phyloP scores from a whole-genome alignment of 208 protist genomes.

The Hexamita inflata region DNA sequence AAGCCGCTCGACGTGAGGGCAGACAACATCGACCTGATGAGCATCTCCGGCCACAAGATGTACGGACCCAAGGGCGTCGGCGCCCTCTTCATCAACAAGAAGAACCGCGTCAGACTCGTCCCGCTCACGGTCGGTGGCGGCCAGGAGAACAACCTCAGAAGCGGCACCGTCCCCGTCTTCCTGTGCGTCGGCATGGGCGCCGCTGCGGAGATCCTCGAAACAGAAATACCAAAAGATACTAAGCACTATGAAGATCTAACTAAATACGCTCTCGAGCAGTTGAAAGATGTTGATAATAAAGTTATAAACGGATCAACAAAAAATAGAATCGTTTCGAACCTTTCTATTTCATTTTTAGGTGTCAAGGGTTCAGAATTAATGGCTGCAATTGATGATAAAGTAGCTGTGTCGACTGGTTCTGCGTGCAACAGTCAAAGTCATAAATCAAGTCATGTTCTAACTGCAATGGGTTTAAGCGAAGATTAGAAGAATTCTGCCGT shows the following conservation, averaged over 20 bases:
- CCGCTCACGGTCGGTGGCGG: slow-evolving; percentile 89
- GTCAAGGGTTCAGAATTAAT: slow-evolving; percentile 94
- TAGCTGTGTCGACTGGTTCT: slow-evolving; percentile 67
- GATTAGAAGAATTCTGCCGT: slow-evolving; percentile 8
- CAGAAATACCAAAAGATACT: slow-evolving; percentile 77
- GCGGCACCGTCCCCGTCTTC: slow-evolving; percentile 73
- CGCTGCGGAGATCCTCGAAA: slow-evolving; percentile 41
- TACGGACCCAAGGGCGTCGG: slow-evolving; percentile 41
- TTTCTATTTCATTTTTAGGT: slow-evolving; percentile 93
- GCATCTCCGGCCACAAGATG: slow-evolving; percentile 39
- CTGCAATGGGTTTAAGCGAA: background rate
- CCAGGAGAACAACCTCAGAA: slow-evolving; percentile 81
- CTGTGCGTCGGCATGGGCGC: slow-evolving; percentile 63
- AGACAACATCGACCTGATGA: slow-evolving; percentile 28
- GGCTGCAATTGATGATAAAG: slow-evolving; percentile 73
- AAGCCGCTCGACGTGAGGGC: slow-evolving; percentile 29
- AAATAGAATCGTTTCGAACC: slow-evolving; percentile 77
- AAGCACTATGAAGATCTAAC: slow-evolving; percentile 61
- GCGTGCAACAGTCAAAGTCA: slow-evolving; percentile 88
- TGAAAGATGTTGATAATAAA: slow-evolving; percentile 57
- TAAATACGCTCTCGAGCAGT: slow-evolving; percentile 60
- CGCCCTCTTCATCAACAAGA: slow-evolving; percentile 57
- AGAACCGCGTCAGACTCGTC: slow-evolving; percentile 81
- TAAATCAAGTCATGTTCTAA: slow-evolving; percentile 25
- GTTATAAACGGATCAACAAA: slow-evolving; percentile 68